These are phyloP conservation scores for Phylloporus gajari DNA, from an alignment of 1,284 basidiomycete genomes.

Conservation along the genomic window DNA sequence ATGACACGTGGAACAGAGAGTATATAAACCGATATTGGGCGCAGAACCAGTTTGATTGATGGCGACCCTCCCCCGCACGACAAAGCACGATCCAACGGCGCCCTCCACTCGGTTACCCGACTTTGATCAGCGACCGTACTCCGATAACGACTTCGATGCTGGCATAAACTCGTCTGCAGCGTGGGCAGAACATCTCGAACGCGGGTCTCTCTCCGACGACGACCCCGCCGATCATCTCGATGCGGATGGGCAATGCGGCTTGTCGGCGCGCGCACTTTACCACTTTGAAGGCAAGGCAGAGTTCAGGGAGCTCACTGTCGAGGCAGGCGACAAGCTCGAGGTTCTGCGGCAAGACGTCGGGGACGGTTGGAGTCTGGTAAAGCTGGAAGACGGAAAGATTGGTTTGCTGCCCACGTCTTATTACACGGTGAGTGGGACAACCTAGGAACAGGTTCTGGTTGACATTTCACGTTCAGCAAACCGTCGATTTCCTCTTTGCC, in stretches of 20 bases:
- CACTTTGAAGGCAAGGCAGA: conserved; percentile 77
- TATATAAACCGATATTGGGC: conserved; percentile 2
- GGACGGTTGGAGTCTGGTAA: conserved; percentile 81
- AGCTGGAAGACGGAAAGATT: conserved; percentile 62
- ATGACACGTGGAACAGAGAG: conserved; percentile 12
- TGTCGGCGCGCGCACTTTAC: conserved; percentile 73
- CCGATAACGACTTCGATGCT: conserved; percentile 70
- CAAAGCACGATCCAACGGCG: conserved; percentile 32
- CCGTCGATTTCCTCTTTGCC: conserved; percentile 65
- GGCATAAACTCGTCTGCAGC: conserved; percentile 79
- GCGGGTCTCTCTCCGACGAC: conserved; percentile 52
- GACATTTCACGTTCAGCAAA: conserved; percentile 58
- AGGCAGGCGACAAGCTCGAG: conserved; percentile 72
- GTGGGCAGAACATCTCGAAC: conserved; percentile 73
- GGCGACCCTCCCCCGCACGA: conserved; percentile 19
- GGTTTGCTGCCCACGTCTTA: conserved; percentile 77
- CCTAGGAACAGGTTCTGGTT: conserved; percentile 4
- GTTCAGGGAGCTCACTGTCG: conserved; percentile 72
- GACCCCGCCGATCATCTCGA: conserved; percentile 49
- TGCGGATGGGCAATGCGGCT: conserved; percentile 52
- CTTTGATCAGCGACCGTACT: conserved; percentile 29
- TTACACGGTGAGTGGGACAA: conserved; percentile 66
- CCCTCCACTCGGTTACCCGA: conserved; percentile 13
- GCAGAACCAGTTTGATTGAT: neutral
- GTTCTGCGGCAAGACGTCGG: conserved; percentile 73